Evolutionary conservation across 2,329 filamentous ascomycete genomes (phyloP).

Genomic region (Arthrobotrys musiformis): DNA sequence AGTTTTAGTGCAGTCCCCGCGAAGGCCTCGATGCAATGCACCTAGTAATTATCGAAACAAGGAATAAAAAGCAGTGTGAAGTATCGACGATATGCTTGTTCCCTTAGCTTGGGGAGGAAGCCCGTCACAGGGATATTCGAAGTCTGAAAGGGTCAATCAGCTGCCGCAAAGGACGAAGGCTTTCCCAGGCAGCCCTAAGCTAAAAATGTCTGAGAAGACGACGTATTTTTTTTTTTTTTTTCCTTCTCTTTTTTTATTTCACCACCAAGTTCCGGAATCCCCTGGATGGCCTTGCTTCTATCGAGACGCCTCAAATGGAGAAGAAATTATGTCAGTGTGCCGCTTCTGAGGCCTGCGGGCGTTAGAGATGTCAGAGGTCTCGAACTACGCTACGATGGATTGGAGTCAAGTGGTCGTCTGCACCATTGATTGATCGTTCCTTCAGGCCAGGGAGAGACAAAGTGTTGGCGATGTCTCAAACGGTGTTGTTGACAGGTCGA

Average conservation of each 20-base stretch:
- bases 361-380: conserved; percentile 46
- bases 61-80: conserved; percentile 23
- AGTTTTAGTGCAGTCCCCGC: conserved; percentile 23
- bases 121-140: conserved; percentile 44
- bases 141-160: conserved; percentile 55
- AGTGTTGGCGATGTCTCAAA: conserved; percentile 48
- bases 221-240: conserved; percentile 42
- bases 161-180: conserved; percentile 50
- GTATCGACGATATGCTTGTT: conserved; percentile 53
- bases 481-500: conserved; percentile 38
- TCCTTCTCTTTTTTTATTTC: conserved; percentile 16
- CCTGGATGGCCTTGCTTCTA: conserved; percentile 18
- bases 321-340: conserved; percentile 7
- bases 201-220: conserved; percentile 52
- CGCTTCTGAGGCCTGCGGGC: conserved; percentile 40
- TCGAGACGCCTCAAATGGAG: conserved; percentile 39
- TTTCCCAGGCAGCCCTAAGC: conserved; percentile 52
- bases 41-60: conserved; percentile 51
- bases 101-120: conserved; percentile 52
- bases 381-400: conserved; percentile 12
- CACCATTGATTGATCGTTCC: background rate
- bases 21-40: conserved; percentile 22
- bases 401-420: background rate
- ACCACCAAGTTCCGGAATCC: background rate
- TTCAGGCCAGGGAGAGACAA: conserved; percentile 44